Conservation (phyloP, 2,329 filamentous ascomycete genomes). For the Thelonectria discophora region DNA sequence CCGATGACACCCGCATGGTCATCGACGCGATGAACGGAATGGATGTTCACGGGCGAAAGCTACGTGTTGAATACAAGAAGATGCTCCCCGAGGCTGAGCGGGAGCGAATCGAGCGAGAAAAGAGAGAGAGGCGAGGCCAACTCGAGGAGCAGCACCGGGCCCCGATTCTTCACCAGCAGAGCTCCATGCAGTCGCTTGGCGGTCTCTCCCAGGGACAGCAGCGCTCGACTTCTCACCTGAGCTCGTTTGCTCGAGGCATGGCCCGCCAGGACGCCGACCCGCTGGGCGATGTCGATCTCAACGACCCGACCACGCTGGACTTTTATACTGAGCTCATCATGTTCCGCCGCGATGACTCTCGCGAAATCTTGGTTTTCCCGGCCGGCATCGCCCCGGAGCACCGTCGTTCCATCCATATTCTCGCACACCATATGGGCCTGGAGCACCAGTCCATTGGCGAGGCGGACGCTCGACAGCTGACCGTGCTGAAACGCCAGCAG, state of each 20-base stretch:
- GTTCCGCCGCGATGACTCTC: slow-evolving; percentile 81
- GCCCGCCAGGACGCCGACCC: slow-evolving; percentile 26
- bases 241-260: slow-evolving; percentile 45
- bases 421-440: slow-evolving; percentile 94
- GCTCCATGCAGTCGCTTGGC: slow-evolving; percentile 83
- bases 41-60: slow-evolving; percentile 91
- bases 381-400: slow-evolving; percentile 82
- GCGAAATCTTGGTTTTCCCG: slow-evolving; percentile 87
- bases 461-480: slow-evolving; percentile 87
- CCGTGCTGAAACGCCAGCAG: slow-evolving; percentile 78
- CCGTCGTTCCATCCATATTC: slow-evolving; percentile 88
- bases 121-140: slow-evolving; percentile 93
- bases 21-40: slow-evolving; percentile 96
- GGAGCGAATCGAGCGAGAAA: slow-evolving; percentile 95
- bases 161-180: slow-evolving; percentile 81
- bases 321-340: slow-evolving; percentile 91
- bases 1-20: slow-evolving; percentile 90
- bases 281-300: slow-evolving; percentile 80
- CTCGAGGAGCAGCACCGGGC: slow-evolving; percentile 94
- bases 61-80: slow-evolving; percentile 99
- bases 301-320: slow-evolving; percentile 85
- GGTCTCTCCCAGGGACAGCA: slow-evolving; percentile 71
- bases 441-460: slow-evolving; percentile 90
- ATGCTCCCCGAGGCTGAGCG: slow-evolving; percentile 96
- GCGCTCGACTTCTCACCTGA: slow-evolving; percentile 55